Base-by-base conservation (phyloP, 108 stramenopile species). In the Stephanodiscus minutulus region DNA sequence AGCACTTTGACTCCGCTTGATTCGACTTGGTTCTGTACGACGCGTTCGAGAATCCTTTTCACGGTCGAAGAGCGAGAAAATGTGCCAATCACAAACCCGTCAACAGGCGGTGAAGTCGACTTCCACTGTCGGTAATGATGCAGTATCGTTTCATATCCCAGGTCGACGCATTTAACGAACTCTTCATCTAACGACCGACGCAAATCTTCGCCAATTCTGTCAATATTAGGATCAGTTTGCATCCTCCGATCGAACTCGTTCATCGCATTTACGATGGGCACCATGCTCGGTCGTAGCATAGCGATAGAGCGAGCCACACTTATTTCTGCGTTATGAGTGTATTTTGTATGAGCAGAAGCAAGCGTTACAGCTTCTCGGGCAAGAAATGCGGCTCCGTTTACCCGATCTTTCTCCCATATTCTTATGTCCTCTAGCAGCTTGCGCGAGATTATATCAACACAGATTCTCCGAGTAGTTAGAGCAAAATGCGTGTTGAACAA, bases 231-330 rank as follows among this genome's bases (percentile, higher is more conserved):
- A 59, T 62, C 22, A 36, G 27, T 35, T 52, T 50, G 4, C 52
- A 56, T 20, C 35, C 58, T 44, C 71, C 61, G 21, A 24, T 70
- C 71, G 66, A 71, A 68, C 66, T 68, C 55, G 41, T 72, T 58
- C 79, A 86, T 79, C 4, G 64, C 74, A 77, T 86, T 86, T 33
- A 69, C 77, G 21, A 86, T 86, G 11, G 85, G 64, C 8, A 86
- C 82, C 85, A 86, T 86, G 50, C 66, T 74, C 1, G 85, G 85
- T 24, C 85, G 78, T 27, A 86, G 65, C 66, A 86, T 86, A 3
- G 81, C 66, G 21, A 86, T 83, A 21, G 63, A 68, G 12, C 24
- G 27, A 0, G 80, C 36, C n/a, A 43, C 12, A 15, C 53, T 15
- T 11, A 53, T 27, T 11, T 75, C 22, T 25, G 53, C 50, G 36